Base-by-base conservation (phyloP, 2,329 filamentous ascomycete species). In the Pseudogymnoascus sp. region DNA sequence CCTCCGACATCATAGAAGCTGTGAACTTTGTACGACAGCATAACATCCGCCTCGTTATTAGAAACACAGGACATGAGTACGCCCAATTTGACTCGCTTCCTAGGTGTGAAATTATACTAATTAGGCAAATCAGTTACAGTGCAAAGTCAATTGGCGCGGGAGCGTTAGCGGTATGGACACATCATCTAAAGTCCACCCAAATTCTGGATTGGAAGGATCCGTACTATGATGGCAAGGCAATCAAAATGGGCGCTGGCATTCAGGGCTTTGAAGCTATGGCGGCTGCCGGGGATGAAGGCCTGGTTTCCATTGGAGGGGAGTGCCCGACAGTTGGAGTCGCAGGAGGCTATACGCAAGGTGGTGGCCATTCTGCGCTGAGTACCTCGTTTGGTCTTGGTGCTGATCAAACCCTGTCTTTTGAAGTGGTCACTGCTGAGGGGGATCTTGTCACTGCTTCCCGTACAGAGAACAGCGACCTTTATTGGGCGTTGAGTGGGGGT, bases 81-180 rank as follows among this genome's bases (percentile, higher is more conserved):
- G 65, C 66, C 14, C 7, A 47, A 14, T 8, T 11, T 24, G 4
- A n/a, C 19, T 31, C 53, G n/a, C 19, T 33, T 14, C 14, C 2
- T 8, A 14, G 26, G 3, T 33, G n/a, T 29, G 21, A 16, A 29
- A 59, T 61, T n/a, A 33, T 31, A 47, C 42, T 61, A 13, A 62
- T 44, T 31, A 2, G 26, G 59, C 56, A 26, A 11, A n/a, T 13
- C 19, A 71, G 70, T 67, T 80, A 79, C 65, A 75, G 81, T 33
- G 86, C 86, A 42, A 82, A 83, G 44, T 85, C 82, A 0, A 85
- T 84, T 0, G 87, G 86, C n/a, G 80, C 80, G 21, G 85, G 85
- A 1, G 77, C 81, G 0, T 71, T 86, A 3, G 77, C 79, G 3
- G 74, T 86, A 61, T 86, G 84, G 79, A 85, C 79, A 7, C 82